Conservation (phyloP, 2,329 filamentous ascomycete species). For the Drechslerella coelobrocha region DNA sequence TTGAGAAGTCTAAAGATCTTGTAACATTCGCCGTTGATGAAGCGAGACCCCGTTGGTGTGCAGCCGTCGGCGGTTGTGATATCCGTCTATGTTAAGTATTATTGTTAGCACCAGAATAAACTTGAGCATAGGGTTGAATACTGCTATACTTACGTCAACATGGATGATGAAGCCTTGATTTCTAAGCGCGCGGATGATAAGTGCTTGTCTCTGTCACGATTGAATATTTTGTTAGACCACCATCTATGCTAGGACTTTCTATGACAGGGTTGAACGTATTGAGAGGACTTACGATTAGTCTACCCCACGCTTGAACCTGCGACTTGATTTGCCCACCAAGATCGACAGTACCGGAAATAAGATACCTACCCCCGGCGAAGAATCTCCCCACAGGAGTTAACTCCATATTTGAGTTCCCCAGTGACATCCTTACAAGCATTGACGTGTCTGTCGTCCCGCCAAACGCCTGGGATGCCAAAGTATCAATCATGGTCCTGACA, state of each 20-base stretch:
- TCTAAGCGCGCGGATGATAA: conserved; percentile 15
- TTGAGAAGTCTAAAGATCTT: conserved; percentile 5
- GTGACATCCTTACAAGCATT: background rate
- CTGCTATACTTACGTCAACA: conserved; percentile 32
- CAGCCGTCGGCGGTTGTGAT: conserved; percentile 6
- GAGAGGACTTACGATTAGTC: too few species aligned
- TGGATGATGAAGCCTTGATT: conserved; percentile 16
- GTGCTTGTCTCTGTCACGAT: conserved; percentile 14
- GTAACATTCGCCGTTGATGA: conserved; percentile 22
- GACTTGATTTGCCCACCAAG: too few species aligned
- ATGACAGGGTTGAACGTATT: too few species aligned
- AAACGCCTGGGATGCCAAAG: background rate
- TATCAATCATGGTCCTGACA: background rate
- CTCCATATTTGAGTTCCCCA: background rate
- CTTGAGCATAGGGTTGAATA: background rate
- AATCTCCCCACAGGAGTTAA: background rate
- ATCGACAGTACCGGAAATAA: too few species aligned
- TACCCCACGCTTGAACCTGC: too few species aligned
- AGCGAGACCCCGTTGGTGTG: conserved; percentile 27
- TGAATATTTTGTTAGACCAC: too few species aligned
- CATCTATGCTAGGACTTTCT: too few species aligned
- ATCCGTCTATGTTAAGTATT: background rate
- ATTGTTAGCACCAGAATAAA: background rate
- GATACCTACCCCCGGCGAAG: too few species aligned
- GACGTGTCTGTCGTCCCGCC: background rate